Percentiles rank a stretch among this genome's conserved stretches.
phyloP scores from a whole-genome alignment of 2,329 filamentous ascomycete species.

The Lachnellula willkommii region DNA sequence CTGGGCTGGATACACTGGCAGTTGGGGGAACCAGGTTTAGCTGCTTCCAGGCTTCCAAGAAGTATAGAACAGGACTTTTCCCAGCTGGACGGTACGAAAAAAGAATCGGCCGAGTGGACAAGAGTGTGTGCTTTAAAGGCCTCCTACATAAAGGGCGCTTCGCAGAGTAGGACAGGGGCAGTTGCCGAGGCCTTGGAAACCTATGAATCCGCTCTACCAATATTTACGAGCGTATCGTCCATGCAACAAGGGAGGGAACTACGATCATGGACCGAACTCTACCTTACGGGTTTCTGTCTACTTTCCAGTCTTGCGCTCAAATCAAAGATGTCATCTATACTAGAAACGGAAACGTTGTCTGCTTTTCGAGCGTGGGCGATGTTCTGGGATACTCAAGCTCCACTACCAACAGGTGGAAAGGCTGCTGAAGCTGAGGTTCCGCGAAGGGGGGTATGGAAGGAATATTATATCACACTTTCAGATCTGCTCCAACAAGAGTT shows the following conservation, averaged over 20 bases:
- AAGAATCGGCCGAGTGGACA: conserved; percentile 64
- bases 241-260: conserved; percentile 59
- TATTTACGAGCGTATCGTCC: conserved; percentile 50
- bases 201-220: conserved; percentile 61
- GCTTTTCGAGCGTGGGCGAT: conserved; percentile 63
- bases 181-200: conserved; percentile 57
- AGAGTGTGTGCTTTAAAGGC: conserved; percentile 76
- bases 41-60: conserved; percentile 56
- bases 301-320: conserved; percentile 57
- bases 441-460: conserved; percentile 70
- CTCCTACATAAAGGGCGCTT: conserved; percentile 69
- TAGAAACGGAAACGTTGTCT: conserved; percentile 49
- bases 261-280: conserved; percentile 71
- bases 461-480: conserved; percentile 78
- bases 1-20: conserved; percentile 82
- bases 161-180: conserved; percentile 45
- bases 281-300: conserved; percentile 70
- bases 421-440: conserved; percentile 56
- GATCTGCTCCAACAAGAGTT: conserved; percentile 64
- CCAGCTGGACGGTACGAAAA: conserved; percentile 46
- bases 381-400: conserved; percentile 54
- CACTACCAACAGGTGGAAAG: conserved; percentile 47
- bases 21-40: conserved; percentile 60
- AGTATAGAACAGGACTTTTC: conserved; percentile 53
- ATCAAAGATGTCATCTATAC: conserved; percentile 44